These are phyloP conservation scores for Ostreobium quekettii DNA, from an alignment of 139 green algal species.

Conservation along the genomic window DNA sequence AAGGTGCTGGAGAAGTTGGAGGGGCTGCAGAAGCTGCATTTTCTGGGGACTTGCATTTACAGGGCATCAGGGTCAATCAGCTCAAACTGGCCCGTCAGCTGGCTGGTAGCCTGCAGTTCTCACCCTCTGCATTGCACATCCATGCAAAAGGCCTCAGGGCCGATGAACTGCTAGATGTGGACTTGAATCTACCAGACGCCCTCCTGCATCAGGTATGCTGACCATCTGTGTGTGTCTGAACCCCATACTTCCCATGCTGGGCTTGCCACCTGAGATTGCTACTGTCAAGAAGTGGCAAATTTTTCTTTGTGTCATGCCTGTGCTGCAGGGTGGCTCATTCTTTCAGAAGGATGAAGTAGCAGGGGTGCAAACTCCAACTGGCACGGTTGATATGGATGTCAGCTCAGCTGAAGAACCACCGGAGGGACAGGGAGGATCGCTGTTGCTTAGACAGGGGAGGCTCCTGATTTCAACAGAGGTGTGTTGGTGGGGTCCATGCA, in stretches of 20 bases:
- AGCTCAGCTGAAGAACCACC: too few relatives aligned
- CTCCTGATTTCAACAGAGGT: slow-evolving; percentile 15
- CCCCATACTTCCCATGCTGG: too few relatives aligned
- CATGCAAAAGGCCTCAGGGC: slow-evolving; percentile 29
- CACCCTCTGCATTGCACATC: slow-evolving; percentile 23
- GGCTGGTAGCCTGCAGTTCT: slow-evolving; percentile 31
- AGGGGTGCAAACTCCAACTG: too few relatives aligned
- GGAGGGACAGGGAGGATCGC: slow-evolving; percentile 20
- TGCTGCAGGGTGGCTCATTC: too few relatives aligned
- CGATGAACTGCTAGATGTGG: slow-evolving; percentile 59
- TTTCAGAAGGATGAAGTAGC: too few relatives aligned
- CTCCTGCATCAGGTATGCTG: too few relatives aligned
- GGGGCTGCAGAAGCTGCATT: background rate
- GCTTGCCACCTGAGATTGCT: too few relatives aligned
- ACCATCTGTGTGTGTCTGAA: too few relatives aligned
- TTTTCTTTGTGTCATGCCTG: too few relatives aligned
- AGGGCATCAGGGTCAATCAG: slow-evolving; percentile 60
- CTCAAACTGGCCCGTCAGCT: slow-evolving; percentile 47
- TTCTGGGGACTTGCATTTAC: slow-evolving; percentile 25
- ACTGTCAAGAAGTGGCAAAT: too few relatives aligned
- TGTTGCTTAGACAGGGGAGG: slow-evolving; percentile 39
- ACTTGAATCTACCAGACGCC: slow-evolving; percentile 52
- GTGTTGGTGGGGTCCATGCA: too few relatives aligned
- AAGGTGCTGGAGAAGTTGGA: background rate
- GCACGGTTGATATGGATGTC: too few relatives aligned